phyloP scores from a whole-genome alignment of 179 eudicot genomes.

The Pouteria campechiana region DNA sequence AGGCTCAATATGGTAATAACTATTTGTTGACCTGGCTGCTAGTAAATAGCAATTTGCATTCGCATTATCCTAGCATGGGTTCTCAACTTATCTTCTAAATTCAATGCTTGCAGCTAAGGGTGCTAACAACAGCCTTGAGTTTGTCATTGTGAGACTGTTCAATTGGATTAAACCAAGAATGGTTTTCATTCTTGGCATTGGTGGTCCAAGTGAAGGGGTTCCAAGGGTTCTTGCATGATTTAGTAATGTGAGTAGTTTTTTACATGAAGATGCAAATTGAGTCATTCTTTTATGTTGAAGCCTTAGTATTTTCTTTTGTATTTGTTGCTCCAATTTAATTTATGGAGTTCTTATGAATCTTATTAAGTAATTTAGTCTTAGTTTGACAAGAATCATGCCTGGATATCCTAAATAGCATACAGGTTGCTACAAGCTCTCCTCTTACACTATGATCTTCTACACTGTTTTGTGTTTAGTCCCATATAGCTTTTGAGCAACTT shows the following conservation, averaged over 20 bases:
- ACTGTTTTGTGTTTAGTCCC: too few relatives aligned
- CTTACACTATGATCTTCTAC: too few relatives aligned
- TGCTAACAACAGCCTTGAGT: conserved; percentile 89
- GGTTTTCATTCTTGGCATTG: conserved; percentile 98
- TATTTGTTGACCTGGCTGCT: neutral
- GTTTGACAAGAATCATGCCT: too few relatives aligned
- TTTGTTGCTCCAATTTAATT: too few relatives aligned
- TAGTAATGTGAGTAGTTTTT: conserved; percentile 57
- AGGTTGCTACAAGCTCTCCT: too few relatives aligned
- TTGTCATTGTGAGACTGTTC: conserved; percentile 91
- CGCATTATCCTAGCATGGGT: neutral
- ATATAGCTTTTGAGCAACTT: too few relatives aligned
- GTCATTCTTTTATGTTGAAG: too few relatives aligned
- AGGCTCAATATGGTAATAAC: conserved; percentile 67
- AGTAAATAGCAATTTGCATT: neutral
- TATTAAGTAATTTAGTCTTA: too few relatives aligned
- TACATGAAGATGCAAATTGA: neutral
- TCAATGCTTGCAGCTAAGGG: conserved; percentile 82
- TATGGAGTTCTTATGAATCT: too few relatives aligned
- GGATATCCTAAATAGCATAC: too few relatives aligned
- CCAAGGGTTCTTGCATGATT: conserved; percentile 98
- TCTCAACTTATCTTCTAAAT: neutral
- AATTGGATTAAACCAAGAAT: conserved; percentile 98
- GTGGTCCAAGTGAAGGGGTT: conserved; percentile 98
- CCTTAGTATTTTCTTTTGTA: too few relatives aligned